Base-by-base conservation (phyloP, 257 asterid species). In the Petunia secreta region DNA sequence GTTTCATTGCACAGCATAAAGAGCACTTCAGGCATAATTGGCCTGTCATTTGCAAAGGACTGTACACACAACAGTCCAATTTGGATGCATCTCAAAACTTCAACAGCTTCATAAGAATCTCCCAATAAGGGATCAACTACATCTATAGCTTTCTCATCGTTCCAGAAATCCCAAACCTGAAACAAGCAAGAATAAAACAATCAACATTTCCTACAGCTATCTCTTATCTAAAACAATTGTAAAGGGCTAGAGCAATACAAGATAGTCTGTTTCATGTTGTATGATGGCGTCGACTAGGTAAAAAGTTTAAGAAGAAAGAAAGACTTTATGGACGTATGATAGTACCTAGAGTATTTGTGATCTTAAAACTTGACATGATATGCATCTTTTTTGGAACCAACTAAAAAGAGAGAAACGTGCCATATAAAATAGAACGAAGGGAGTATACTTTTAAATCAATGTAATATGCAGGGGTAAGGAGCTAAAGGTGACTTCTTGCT, bases 1-100 rank as follows among this genome's bases (percentile, higher is more conserved):
- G 75, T 44, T 15, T 78, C 80, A 9, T 63, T 81, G 59, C 79
- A 82, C 25, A 86, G 52, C 69, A 60, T 78, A 25, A 75, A 53
- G 11, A 86, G 14, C 6, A 79, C 82, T 16, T 68, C 63, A 16
- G 87, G 81, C 85, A 81, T 83, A 3, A 82, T 63, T 63, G 87
- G 87, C 14, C 87, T 78, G 59, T 83, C 89, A 40, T 83, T 79
- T 10, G 87, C 81, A 67, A 34, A 54, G 67, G 82, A 82, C 44
- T 86, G 89, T 55, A 81, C 87, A 53, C 89, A 83, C 74, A 83
- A 54, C 4, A 81, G 80, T 9, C 85, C 89, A 1, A 79, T 83
- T 16, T 86, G 85, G 41, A 86, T 81, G 16, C 87, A 86, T 65
- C 82, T 83, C 46, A 83, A 68, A 8, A 76, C 84, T 55, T 83